Conservation (phyloP, 73 alveolate genomes). For the Paramecium sexaurelia region DNA sequence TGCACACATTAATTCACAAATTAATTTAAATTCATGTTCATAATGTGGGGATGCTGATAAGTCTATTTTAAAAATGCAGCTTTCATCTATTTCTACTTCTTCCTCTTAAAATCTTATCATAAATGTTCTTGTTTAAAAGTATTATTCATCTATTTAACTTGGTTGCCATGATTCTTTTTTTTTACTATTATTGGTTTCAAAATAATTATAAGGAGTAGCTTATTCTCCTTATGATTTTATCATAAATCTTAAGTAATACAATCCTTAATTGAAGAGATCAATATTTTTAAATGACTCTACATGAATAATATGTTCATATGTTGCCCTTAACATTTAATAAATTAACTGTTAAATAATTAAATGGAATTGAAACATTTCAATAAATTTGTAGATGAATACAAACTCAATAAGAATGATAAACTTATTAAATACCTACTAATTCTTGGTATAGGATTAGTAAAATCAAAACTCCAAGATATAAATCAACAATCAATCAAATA, state of each 20-base stretch:
- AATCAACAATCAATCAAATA: not conserved
- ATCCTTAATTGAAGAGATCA: slow-evolving; percentile 71
- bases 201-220: slow-evolving; percentile 50
- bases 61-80: slow-evolving; percentile 46
- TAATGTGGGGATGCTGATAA: slow-evolving; percentile 9
- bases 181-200: not conserved
- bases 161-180: slow-evolving; percentile 62
- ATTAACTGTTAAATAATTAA: slow-evolving; percentile 14
- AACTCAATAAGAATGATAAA: not conserved
- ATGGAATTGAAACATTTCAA: slow-evolving; percentile 9
- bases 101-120: slow-evolving; percentile 93
- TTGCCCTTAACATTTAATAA: slow-evolving; percentile 31
- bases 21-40: slow-evolving; percentile 28
- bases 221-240: not conserved
- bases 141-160: slow-evolving; percentile 73
- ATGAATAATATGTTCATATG: slow-evolving; percentile 56
- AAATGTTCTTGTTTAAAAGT: slow-evolving; percentile 85
- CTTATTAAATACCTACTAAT: not conserved
- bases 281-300: slow-evolving; percentile 67
- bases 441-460: not conserved
- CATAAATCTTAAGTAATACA: slow-evolving; percentile 56
- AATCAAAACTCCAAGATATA: not conserved
- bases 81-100: slow-evolving; percentile 73
- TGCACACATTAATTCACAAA: slow-evolving; percentile 58
- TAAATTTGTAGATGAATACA: not conserved